Evolutionary conservation across 2,329 filamentous ascomycete species (phyloP).

Genomic region (Chaetomium sp.): DNA sequence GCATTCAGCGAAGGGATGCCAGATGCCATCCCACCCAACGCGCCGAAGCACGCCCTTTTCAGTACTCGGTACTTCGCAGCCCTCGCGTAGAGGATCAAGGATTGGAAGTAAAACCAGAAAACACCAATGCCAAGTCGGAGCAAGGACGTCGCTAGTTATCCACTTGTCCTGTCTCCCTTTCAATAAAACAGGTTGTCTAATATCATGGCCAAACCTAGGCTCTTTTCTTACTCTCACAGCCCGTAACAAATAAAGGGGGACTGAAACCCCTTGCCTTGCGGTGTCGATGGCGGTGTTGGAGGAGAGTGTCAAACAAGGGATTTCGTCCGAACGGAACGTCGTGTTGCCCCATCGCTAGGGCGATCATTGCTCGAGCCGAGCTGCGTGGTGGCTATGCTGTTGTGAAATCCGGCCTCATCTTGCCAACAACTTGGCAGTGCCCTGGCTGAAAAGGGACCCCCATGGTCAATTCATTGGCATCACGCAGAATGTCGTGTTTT

Average conservation of each 20-base stretch:
- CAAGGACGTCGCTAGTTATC: neutral
- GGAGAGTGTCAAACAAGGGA: neutral
- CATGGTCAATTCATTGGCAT: neutral
- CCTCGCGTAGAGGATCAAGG: neutral
- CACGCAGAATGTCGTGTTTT: slow-evolving; percentile 19
- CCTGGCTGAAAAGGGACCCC: neutral
- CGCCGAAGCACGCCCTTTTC: too few relatives aligned
- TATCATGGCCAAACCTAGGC: neutral
- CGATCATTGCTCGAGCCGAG: neutral
- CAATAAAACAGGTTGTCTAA: neutral
- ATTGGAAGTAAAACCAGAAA: neutral
- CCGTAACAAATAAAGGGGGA: neutral
- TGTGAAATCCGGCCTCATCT: neutral
- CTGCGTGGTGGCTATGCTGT: slow-evolving; percentile 3
- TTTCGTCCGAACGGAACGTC: neutral
- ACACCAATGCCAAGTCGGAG: neutral
- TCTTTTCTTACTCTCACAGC: too few relatives aligned
- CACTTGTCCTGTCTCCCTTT: neutral
- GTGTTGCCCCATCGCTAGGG: neutral
- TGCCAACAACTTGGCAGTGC: neutral
- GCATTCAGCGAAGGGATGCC: too few relatives aligned
- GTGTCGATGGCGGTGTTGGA: neutral
- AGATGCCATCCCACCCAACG: too few relatives aligned
- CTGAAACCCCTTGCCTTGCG: neutral
- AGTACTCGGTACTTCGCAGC: neutral